Base-by-base conservation (phyloP, 2,329 filamentous ascomycete genomes). In the Cladosporium colombiae region DNA sequence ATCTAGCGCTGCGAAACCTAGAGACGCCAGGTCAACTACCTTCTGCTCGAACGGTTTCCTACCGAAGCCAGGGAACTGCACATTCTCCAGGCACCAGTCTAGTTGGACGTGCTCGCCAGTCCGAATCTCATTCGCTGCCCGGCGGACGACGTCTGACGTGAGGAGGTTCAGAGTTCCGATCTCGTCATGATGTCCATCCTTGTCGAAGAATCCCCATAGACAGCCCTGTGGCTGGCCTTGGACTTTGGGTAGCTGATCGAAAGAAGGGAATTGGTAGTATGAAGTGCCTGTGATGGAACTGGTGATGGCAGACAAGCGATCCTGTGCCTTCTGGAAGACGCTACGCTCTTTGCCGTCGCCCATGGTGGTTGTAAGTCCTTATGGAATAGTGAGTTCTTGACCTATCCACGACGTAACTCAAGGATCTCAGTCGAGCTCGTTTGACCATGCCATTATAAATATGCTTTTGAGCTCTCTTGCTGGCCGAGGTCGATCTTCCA, bases 111-210 rank as follows among this genome's bases (percentile, higher is more conserved):
- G 83, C 1, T 84, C 72, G 0, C 84, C 84, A 57, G 82, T 79
- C 53, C 76, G 76, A 44, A 82, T 79, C 67, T 85, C 82, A 2
- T 73, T 72, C 11, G 56, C 57, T 4, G 75, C 77, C 3, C 73
- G 78, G 23, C 76, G 76, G 4, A 82, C 75, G 3, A 83, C 78
- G 0, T 79, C 74, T 0, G 81, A 79, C 0, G 83, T 86, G 3
- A 86, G 74, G 7, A 85, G 78, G 70, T 87, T 86, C 29, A 86
- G 74, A 0, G 83, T 85, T 3, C 84, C 84, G 7, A 83, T 71
- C 23, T 81, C 68, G 55, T 86, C 84, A 53, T 83, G 83, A 60
- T 81, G 74, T 16, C 81, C 82, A 62, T 81, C 78, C 61, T 80
- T 80, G 73, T 84, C 83, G 64, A 84, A 85, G 3, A 85, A 11